phyloP scores from a whole-genome alignment of 768 basidiomycete species.

The Rhodosporidiobolus sp. region DNA sequence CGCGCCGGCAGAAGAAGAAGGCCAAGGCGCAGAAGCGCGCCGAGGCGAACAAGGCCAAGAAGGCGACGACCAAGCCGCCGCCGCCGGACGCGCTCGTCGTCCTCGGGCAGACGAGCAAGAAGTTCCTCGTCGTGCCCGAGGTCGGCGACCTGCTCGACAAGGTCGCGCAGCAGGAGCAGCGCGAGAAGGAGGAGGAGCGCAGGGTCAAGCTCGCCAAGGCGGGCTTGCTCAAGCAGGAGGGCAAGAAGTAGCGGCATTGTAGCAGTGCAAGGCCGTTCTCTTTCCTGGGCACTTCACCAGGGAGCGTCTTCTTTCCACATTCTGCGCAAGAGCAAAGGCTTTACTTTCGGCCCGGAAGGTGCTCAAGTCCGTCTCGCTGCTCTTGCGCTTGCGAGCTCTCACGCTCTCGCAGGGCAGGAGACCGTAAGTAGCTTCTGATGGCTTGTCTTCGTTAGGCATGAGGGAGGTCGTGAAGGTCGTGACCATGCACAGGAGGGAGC shows the following conservation, averaged over 20 bases:
- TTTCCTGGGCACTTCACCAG: no score
- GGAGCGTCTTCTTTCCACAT: no score
- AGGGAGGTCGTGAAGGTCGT: background rate
- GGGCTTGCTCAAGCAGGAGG: background rate
- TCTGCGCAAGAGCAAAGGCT: no score
- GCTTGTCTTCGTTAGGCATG: no score
- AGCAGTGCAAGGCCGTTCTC: no score
- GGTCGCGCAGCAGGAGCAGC: slow-evolving; percentile 20
- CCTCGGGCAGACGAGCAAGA: slow-evolving; percentile 44
- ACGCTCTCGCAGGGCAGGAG: no score
- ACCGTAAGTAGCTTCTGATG: no score
- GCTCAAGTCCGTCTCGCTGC: no score
- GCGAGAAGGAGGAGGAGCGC: slow-evolving; percentile 29
- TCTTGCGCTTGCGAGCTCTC: no score
- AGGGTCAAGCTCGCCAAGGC: slow-evolving; percentile 8
- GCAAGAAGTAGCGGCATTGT: background rate
- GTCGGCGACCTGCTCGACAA: slow-evolving; percentile 33
- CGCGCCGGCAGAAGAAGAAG: background rate
- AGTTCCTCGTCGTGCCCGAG: slow-evolving; percentile 45
- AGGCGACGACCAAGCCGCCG: slow-evolving; percentile 1
- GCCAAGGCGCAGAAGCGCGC: background rate
- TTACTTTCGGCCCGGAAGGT: no score
- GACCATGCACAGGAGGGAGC: background rate
- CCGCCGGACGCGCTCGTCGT: slow-evolving; percentile 36
- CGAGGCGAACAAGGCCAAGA: background rate